Evolutionary conservation across 768 basidiomycete species (phyloP), one percentile per base, ranked within the genome.

Genomic region (Lactifluus hygrophoroides): DNA sequence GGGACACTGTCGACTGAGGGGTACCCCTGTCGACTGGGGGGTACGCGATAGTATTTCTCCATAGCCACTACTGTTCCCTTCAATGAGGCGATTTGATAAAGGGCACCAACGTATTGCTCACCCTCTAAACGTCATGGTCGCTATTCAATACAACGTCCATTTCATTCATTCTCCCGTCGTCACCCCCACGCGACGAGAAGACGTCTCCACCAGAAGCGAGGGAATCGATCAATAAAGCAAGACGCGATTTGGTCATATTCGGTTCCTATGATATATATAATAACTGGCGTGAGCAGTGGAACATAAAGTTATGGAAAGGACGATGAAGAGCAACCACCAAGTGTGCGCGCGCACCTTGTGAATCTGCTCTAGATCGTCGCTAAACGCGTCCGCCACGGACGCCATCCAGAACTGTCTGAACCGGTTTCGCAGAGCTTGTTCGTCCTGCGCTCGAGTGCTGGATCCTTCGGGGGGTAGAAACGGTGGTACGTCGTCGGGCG

Each of bases 361-460:
- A 65, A 93, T 84, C 65, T 84, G 78, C 65, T 90, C 88, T n/a
- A 93, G 74, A 69, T 93, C 91, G 46, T 87, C 84, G 61, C 80
- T 81, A 71, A 93, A 94, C 11, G 82, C 89, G 68, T 91, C 88
- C 2, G 84, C 87, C 7, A 92, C 78, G 0, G 85, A 82, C 2
- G 81, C 73, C 89, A 93, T 90, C 90, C 90, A 93, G 66, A 93
- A 92, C 69, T 85, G 84, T 55, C 85, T 75, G 69, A 93, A 93
- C 44, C 76, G 80, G 34, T 81, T 81, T 66, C 82, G 84, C 67
- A 91, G 68, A 8, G 69, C 67, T 44, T 77, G 72, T 58, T 90
- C 85, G 30, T 74, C 70, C 46, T 75, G 69, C 14, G 68, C 64
- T 6, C 70, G 66, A 32, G 74, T 70, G 23, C 67, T 69, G 3